These are phyloP conservation scores for Fusarium tricinctum DNA, from an alignment of 2,329 filamentous ascomycete genomes.

Conservation along the genomic window DNA sequence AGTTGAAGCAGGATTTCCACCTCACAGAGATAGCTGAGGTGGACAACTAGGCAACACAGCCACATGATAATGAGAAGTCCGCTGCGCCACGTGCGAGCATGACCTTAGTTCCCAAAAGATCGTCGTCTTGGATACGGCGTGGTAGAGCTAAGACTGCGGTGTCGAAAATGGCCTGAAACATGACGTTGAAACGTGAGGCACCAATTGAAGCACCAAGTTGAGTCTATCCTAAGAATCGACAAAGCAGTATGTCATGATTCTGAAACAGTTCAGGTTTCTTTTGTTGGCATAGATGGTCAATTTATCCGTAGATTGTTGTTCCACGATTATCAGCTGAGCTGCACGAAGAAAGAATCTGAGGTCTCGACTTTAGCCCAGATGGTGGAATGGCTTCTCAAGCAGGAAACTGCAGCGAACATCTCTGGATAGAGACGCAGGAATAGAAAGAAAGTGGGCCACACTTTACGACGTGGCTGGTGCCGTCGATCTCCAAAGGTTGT, in stretches of 20 bases:
- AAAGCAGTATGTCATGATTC: constrained; percentile 19
- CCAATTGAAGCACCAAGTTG: constrained; percentile 7
- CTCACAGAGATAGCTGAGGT: constrained; percentile 6
- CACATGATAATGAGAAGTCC: constrained; percentile 21
- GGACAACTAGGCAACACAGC: constrained; percentile 10
- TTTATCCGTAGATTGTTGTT: constrained; percentile 15
- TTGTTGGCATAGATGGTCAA: constrained; percentile 20
- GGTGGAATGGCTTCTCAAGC: constrained; percentile 15
- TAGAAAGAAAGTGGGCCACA: constrained; percentile 32
- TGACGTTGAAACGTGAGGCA: constrained; percentile 27
- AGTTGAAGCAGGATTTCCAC: constrained; percentile 2
- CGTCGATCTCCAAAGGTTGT: constrained; percentile 26
- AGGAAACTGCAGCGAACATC: constrained; percentile 29
- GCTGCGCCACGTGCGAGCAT: constrained; percentile 33
- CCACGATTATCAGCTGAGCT: constrained; percentile 14
- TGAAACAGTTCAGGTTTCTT: constrained; percentile 36
- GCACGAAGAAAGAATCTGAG: constrained; percentile 9
- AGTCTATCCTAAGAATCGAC: constrained; percentile 8
- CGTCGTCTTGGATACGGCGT: constrained; percentile 1
- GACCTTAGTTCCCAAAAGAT: constrained; percentile 7
- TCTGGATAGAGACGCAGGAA: constrained; percentile 26
- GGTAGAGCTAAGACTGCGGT: background rate
- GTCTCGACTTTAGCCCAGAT: constrained; percentile 18
- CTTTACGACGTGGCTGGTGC: constrained; percentile 38
- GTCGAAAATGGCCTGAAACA: constrained; percentile 32